phyloP scores from a whole-genome alignment of 306 rosid genomes.

The Rosa lucieae region DNA sequence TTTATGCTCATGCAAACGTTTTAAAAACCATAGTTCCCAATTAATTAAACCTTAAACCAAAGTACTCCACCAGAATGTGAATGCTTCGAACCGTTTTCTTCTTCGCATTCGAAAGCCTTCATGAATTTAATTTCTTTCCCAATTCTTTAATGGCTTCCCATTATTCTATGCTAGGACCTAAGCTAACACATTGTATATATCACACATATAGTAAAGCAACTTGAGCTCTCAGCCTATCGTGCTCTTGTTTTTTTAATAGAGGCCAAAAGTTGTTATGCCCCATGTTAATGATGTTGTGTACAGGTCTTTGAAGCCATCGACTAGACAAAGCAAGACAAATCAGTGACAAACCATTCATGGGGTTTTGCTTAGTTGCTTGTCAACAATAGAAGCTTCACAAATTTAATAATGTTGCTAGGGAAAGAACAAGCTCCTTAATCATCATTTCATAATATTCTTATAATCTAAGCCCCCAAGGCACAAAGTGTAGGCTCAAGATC shows the following conservation, averaged over 20 bases:
- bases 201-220: slow-evolving; percentile 20
- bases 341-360: slow-evolving; percentile 44
- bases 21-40: slow-evolving; percentile 5
- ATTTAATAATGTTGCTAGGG: slow-evolving; percentile 16
- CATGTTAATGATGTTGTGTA: slow-evolving; percentile 10
- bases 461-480: background rate
- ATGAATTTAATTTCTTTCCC: slow-evolving; percentile 5
- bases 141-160: slow-evolving; percentile 22
- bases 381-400: slow-evolving; percentile 44
- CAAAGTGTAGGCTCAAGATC: background rate
- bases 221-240: slow-evolving; percentile 10
- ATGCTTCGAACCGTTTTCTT: slow-evolving; percentile 23
- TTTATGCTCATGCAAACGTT: background rate
- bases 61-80: slow-evolving; percentile 28
- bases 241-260: background rate
- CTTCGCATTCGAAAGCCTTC: slow-evolving; percentile 17
- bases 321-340: background rate
- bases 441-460: background rate
- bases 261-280: slow-evolving; percentile 40
- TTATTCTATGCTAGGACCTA: slow-evolving; percentile 3
- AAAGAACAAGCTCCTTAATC: slow-evolving; percentile 25
- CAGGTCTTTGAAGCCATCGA: slow-evolving; percentile 31
- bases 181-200: slow-evolving; percentile 12
- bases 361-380: slow-evolving; percentile 31
- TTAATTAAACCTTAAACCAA: background rate